Base-by-base conservation (phyloP, 2,329 filamentous ascomycete species). In the Byssothecium circinans region DNA sequence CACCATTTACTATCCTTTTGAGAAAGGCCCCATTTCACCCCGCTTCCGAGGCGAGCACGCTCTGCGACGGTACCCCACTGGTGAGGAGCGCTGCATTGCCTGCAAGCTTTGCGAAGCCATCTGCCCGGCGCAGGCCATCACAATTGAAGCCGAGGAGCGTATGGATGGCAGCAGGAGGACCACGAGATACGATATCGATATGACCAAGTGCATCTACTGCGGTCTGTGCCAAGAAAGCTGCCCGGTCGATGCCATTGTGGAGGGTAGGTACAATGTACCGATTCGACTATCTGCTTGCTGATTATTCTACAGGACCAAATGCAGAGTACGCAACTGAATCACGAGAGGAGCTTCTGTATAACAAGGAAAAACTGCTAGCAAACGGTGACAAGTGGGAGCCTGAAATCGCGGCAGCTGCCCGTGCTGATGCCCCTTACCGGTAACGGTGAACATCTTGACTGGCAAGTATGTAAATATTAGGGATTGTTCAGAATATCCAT, bases 161-260 rank as follows among this genome's bases (percentile, higher is more conserved):
- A 89, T 89, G 68, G 94, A 99, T 67, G 94, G 94, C 56, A 95
- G 89, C 68, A 86, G 94, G 75, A 85, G 94, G 70, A 99, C 94
- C 42, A 96, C 92, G 50, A 86, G 92, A 71, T 99, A 99, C 78
- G 94, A 99, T 73, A 96, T 99, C 70, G 94, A 99, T 77, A 99
- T 99, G 94, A 97, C 94, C 68, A 99, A 99, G 82, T 99, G 94
- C 79, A 99, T 99, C 76, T 99, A 97, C 84, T 97, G 94, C 74
- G 94, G 94, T 42, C 95, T 95, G 79, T 97, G 94, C 83, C 92
- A 96, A 79, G 94, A 99, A 80, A 95, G 89, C 58, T 99, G 94
- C 78, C 94, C 94, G 36, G 94, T 99, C 45, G 94, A 99, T 76
- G 94, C 94, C 50, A 99, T 89, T 73, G 86, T 89, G 49, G 86